Evolutionary conservation across 2,329 filamentous ascomycete genomes (phyloP), one percentile per base, ranked within the genome.

Genomic region (Colletotrichum cereale): DNA sequence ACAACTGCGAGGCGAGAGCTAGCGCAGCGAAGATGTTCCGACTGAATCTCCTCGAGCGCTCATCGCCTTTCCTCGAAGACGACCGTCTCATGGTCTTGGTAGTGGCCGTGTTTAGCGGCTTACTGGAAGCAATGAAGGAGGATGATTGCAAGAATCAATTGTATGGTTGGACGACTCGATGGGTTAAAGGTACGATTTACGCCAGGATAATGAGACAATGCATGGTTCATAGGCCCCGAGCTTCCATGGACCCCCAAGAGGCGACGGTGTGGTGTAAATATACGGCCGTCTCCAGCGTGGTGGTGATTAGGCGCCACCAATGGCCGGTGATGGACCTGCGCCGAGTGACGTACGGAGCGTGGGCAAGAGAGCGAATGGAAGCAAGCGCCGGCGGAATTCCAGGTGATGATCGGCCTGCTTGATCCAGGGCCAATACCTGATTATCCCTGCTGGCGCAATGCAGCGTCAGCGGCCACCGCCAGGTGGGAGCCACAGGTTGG

Each of bases 341-440:
- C 47, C 71, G 48, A 64, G 71, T 73, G 71, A 73, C 71, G 71
- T 73, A 72, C 60, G 61, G 56, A 47, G 60, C 52, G 53, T 61
- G 36, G 70, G 40, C 36, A 31, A 24, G 50, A 60, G 55, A 38
- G 38, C 61, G 70, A 72, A 70, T 66, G 14, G 38, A 66, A 50
- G 70, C 52, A 47, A 65, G 57, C 53, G 68, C 61, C 53, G 42
- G 48, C 55, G 29, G 57, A 56, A 71, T 40, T 62, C 63, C 36
- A 64, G 44, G 56, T 52, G 68, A 52, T 44, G 71, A 73, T 72
- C 64, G 64, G 56, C 71, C 60, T 64, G 60, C 50, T 58, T 64
- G 68, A 65, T 71, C 71, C 68, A 68, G 71, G 62, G 61, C 61
- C 68, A 67, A 67, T 72, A 50, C 63, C 64, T 72, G 71, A 72